Conservation (phyloP, 2,329 filamentous ascomycete species). For the Emergomyces pasteurianus region DNA sequence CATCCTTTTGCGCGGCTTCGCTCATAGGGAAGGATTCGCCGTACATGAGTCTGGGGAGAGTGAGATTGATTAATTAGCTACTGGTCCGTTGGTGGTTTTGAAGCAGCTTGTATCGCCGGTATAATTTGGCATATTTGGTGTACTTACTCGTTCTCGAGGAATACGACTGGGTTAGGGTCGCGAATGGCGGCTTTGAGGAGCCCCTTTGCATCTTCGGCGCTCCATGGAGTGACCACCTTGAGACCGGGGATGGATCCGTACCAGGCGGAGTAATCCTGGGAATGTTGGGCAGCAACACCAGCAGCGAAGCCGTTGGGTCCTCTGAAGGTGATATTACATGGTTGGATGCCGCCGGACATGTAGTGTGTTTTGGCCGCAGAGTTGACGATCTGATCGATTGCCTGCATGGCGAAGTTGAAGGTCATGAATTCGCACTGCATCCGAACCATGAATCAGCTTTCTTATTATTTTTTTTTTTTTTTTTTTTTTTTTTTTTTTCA, state of each 20-base stretch:
- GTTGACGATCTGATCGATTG: constrained; percentile 99
- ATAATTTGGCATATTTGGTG: neutral
- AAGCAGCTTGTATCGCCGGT: neutral
- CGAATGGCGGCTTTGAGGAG: constrained; percentile 95
- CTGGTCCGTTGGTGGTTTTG: neutral
- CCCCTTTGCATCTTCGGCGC: constrained; percentile 95
- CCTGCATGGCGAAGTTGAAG: constrained; percentile 99
- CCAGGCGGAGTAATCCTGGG: constrained; percentile 97
- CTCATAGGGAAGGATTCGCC: constrained; percentile 95
- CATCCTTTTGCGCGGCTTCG: constrained; percentile 85
- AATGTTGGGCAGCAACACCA: constrained; percentile 95
- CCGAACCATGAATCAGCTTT: neutral
- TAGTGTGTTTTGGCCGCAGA: constrained; percentile 98
- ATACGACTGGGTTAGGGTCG: constrained; percentile 92
- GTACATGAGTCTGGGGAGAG: constrained; percentile 57
- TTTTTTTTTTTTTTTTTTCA: too few relatives aligned
- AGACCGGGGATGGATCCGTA: constrained; percentile 96
- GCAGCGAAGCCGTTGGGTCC: constrained; percentile 96
- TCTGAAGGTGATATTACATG: constrained; percentile 99
- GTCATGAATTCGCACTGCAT: constrained; percentile 97
- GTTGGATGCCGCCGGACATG: constrained; percentile 99
- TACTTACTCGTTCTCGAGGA: constrained; percentile 67
- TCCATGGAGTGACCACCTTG: constrained; percentile 95
- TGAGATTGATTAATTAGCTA: constrained; percentile 15
- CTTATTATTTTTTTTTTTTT: too few relatives aligned